phyloP scores from a whole-genome alignment of 495 filamentous ascomycete species.

The Bryoglossum gracile region DNA sequence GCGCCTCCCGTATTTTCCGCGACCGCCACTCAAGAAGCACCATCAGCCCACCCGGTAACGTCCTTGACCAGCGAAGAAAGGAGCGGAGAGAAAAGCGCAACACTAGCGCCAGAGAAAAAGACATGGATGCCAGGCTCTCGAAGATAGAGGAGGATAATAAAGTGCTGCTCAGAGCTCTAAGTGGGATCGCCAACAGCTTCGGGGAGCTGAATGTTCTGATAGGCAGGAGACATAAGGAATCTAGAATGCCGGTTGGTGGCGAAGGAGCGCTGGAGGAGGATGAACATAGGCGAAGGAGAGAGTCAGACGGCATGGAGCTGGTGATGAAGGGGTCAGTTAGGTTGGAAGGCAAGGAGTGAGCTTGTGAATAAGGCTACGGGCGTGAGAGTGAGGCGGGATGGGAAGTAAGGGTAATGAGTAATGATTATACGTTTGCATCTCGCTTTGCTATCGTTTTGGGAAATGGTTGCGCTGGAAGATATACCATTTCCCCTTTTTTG shows the following conservation, averaged over 20 bases:
- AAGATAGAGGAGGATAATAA: conserved; percentile 18
- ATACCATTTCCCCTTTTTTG: too few relatives aligned
- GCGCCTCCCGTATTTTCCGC: conserved; percentile 4
- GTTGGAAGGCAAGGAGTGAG: conserved; percentile 2
- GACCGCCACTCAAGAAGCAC: neutral
- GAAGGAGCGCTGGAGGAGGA: neutral
- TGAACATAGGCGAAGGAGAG: neutral
- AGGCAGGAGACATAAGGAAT: neutral
- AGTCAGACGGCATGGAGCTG: conserved; percentile 3
- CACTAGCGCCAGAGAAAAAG: conserved; percentile 12
- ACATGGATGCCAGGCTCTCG: conserved; percentile 7
- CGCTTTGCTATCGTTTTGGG: too few relatives aligned
- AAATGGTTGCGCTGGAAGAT: too few relatives aligned
- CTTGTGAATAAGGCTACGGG: neutral
- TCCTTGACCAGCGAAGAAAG: conserved; percentile 6
- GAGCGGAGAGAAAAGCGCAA: conserved; percentile 18
- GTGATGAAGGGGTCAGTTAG: neutral
- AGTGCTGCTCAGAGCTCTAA: conserved; percentile 11
- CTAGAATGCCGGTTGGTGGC: neutral
- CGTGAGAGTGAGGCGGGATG: too few relatives aligned
- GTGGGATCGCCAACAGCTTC: conserved; percentile 16
- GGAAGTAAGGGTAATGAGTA: too few relatives aligned
- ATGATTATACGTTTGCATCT: too few relatives aligned
- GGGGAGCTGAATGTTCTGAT: conserved; percentile 4
- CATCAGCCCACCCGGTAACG: neutral